These are phyloP conservation scores for Lactifluus hygrophoroides DNA, from an alignment of 768 basidiomycete species.

Conservation along the genomic window DNA sequence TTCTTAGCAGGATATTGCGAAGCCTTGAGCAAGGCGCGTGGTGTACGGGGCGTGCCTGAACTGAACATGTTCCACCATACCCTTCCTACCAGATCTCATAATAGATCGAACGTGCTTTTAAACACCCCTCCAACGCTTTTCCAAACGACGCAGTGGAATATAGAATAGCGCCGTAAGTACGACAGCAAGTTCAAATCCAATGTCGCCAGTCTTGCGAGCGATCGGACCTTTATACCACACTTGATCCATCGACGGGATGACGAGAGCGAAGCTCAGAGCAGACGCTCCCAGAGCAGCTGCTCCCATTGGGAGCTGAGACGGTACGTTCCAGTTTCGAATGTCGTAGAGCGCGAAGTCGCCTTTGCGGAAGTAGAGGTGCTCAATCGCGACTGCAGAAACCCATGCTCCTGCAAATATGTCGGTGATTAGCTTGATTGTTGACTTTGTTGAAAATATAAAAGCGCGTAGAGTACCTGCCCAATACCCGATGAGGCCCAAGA, in stretches of 20 bases:
- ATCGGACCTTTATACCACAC: slow-evolving; percentile 66
- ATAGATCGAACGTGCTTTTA: too few species aligned
- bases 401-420: slow-evolving; percentile 36
- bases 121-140: slow-evolving; percentile 17
- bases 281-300: slow-evolving; percentile 49
- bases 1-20: too few species aligned
- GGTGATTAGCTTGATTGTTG: slow-evolving; percentile 42
- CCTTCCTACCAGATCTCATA: too few species aligned
- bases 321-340: slow-evolving; percentile 44
- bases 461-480: slow-evolving; percentile 25
- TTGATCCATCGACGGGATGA: slow-evolving; percentile 63
- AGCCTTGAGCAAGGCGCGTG: too few species aligned
- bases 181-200: slow-evolving; percentile 60
- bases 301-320: slow-evolving; percentile 49
- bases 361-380: slow-evolving; percentile 59
- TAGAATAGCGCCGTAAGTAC: slow-evolving; percentile 40
- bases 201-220: slow-evolving; percentile 54
- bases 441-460: neutral
- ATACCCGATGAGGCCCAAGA: slow-evolving; percentile 55
- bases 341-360: slow-evolving; percentile 43
- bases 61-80: too few species aligned
- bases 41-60: too few species aligned
- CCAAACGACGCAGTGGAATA: slow-evolving; percentile 39
- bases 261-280: slow-evolving; percentile 42
- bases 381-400: slow-evolving; percentile 47